phyloP scores from a whole-genome alignment of 257 asterid genomes.

The Solanum appendiculatum region DNA sequence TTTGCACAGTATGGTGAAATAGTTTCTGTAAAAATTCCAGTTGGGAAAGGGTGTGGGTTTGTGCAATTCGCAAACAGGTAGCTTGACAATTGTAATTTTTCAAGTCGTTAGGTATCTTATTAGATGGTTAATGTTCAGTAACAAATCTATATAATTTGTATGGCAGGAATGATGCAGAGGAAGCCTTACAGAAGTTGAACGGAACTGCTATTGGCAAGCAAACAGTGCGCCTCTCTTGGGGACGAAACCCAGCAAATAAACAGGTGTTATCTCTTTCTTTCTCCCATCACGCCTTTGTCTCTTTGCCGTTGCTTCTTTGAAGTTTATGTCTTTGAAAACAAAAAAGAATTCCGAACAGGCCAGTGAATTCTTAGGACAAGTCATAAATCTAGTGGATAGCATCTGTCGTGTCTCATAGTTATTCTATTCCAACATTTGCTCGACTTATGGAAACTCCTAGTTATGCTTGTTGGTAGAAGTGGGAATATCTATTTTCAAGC shows the following conservation, averaged over 20 bases:
- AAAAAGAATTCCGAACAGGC: neutral
- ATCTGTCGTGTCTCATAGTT: neutral
- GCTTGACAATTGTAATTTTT: neutral
- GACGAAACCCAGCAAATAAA: slow-evolving; percentile 40
- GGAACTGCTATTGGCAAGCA: slow-evolving; percentile 33
- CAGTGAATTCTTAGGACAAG: neutral
- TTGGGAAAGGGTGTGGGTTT: slow-evolving; percentile 91
- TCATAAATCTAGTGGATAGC: neutral
- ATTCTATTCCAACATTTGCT: neutral
- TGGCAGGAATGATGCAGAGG: slow-evolving; percentile 41
- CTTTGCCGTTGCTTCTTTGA: neutral
- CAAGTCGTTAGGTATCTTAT: neutral
- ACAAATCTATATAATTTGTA: neutral
- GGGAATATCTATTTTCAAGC: neutral
- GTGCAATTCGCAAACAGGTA: slow-evolving; percentile 86
- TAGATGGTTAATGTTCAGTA: neutral
- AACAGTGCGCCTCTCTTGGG: slow-evolving; percentile 45
- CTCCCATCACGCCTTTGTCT: neutral
- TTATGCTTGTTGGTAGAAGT: neutral
- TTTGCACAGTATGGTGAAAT: slow-evolving; percentile 81
- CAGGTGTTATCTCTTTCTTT: slow-evolving; percentile 15
- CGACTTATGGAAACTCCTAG: neutral
- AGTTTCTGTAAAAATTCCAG: slow-evolving; percentile 73
- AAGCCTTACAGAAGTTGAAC: slow-evolving; percentile 37
- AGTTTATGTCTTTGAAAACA: neutral